These are phyloP conservation scores for Diaporthe citri DNA, from an alignment of 2,329 filamentous ascomycete species.

Conservation along the genomic window DNA sequence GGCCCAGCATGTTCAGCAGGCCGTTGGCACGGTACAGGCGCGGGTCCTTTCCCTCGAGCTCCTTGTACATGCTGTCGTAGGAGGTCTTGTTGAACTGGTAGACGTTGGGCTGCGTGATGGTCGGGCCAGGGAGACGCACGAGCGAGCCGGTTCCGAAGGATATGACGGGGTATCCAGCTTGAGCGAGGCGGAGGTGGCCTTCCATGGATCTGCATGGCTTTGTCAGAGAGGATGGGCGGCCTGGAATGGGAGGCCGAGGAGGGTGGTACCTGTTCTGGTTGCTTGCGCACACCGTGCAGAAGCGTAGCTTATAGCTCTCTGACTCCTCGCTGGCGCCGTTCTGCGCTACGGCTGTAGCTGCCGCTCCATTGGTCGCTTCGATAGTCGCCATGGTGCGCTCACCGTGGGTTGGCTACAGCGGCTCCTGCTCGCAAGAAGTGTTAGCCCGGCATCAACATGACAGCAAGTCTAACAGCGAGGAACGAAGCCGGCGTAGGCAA, in stretches of 20 bases:
- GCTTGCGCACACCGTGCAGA: conserved; percentile 98
- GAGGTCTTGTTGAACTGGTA: conserved; percentile 98
- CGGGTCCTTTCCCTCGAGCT: conserved; percentile 87
- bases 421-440: not conserved
- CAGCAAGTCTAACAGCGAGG: not conserved
- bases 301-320: conserved; percentile 86
- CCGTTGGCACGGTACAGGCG: conserved; percentile 92
- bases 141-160: conserved; percentile 97
- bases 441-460: conserved; percentile 19
- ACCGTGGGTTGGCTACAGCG: conserved; percentile 38
- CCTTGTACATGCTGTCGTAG: conserved; percentile 94
- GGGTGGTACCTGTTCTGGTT: conserved; percentile 88
- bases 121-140: conserved; percentile 91
- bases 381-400: conserved; percentile 42
- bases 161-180: conserved; percentile 92
- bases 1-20: conserved; percentile 93
- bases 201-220: conserved; percentile 84
- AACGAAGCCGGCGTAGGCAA: not conserved
- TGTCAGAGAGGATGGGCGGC: conserved; percentile 38
- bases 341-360: conserved; percentile 47
- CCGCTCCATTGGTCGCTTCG: conserved; percentile 57
- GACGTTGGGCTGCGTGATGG: conserved; percentile 93
- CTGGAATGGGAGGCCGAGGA: conserved; percentile 22
- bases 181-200: conserved; percentile 92
- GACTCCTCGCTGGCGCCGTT: conserved; percentile 64